These are phyloP conservation scores for Rutidosis leptorrhynchoides DNA, from an alignment of 129 eudicot genomes.

Conservation along the genomic window DNA sequence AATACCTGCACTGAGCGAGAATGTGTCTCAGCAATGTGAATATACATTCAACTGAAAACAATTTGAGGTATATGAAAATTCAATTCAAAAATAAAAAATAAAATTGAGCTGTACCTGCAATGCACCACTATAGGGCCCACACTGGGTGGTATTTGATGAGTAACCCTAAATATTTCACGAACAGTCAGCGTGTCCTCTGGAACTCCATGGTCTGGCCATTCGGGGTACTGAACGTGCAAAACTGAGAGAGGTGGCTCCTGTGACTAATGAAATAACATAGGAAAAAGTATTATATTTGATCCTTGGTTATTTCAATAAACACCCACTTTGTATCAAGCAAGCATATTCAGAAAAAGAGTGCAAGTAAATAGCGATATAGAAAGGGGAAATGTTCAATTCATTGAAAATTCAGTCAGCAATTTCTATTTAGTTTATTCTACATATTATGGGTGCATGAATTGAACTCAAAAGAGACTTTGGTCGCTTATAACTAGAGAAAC, in stretches of 20 bases:
- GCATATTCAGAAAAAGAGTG: too few species aligned
- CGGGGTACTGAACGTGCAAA: slow-evolving; percentile 73
- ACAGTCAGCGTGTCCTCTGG: slow-evolving; percentile 68
- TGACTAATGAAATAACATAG: slow-evolving; percentile 4
- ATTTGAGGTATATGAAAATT: too few species aligned
- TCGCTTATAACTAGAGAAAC: too few species aligned
- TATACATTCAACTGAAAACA: background rate
- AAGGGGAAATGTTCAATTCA: too few species aligned
- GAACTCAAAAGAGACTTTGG: too few species aligned
- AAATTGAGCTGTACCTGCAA: slow-evolving; percentile 59
- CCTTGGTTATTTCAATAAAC: too few species aligned
- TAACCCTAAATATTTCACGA: slow-evolving; percentile 64
- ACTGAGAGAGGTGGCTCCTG: slow-evolving; percentile 50
- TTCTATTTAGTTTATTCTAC: too few species aligned
- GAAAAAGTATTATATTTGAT: too few species aligned
- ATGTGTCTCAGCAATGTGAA: slow-evolving; percentile 29
- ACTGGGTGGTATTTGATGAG: slow-evolving; percentile 43
- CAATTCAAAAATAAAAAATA: slow-evolving; percentile 3
- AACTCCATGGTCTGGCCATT: slow-evolving; percentile 93
- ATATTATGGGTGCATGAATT: too few species aligned
- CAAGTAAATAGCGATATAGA: too few species aligned
- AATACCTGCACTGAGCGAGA: slow-evolving; percentile 74
- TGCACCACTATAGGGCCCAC: slow-evolving; percentile 79
- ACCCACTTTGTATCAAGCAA: too few species aligned
- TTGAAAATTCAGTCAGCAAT: too few species aligned